Conservation (phyloP, 108 stramenopile species). For the Pelagomonas calceolata region DNA sequence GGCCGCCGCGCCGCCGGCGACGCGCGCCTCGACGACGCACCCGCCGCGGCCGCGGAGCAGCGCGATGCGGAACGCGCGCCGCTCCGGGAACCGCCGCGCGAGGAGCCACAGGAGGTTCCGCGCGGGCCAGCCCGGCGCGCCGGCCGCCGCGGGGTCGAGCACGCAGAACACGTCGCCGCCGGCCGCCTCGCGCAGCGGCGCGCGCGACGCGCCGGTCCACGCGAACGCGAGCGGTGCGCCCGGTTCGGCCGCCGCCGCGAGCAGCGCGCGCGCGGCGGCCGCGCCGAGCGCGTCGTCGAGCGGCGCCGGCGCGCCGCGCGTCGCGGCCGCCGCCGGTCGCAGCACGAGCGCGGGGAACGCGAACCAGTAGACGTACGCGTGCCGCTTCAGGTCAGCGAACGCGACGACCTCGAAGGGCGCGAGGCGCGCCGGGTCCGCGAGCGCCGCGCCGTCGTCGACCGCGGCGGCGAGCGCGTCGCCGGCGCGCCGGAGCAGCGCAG, state of each 20-base stretch:
- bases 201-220: constrained; percentile 13
- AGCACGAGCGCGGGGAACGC: constrained; percentile 31
- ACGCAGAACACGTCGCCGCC: constrained; percentile 5
- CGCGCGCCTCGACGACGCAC: no score
- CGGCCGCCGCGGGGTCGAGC: constrained; percentile 26
- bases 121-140: constrained; percentile 30
- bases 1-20: no score
- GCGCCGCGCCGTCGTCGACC: constrained; percentile 11
- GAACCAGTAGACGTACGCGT: constrained; percentile 43
- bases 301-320: background rate
- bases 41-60: no score
- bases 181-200: constrained; percentile 13
- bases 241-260: constrained; percentile 7
- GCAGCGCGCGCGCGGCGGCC: background rate
- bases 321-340: background rate
- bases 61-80: no score
- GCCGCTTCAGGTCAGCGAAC: constrained; percentile 43
- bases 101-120: constrained; percentile 32
- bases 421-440: constrained; percentile 13
- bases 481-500: background rate
- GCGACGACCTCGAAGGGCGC: constrained; percentile 29
- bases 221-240: constrained; percentile 5
- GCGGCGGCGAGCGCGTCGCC: background rate
- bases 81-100: constrained; percentile 11
- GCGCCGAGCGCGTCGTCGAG: background rate